A percentile compares a stretch with the other conserved stretches of the same genome.
Conservation (phyloP, 768 basidiomycete species). For the Leccinum subgranulosum region DNA sequence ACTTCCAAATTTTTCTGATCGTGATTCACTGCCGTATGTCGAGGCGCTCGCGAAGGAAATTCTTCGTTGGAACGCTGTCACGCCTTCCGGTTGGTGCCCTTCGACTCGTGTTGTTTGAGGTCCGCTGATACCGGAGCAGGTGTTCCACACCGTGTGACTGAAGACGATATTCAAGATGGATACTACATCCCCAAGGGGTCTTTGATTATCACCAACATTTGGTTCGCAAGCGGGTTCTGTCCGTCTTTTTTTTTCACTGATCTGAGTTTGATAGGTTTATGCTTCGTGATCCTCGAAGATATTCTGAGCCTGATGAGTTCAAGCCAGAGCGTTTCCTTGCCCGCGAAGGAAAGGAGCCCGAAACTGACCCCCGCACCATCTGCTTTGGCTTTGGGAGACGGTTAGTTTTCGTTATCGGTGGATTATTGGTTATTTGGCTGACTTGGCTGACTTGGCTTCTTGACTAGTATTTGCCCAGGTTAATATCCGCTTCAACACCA, state of each 20-base stretch:
- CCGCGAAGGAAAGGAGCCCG: slow-evolving; percentile 32
- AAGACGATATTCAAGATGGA: slow-evolving; percentile 61
- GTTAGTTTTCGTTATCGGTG: slow-evolving; percentile 23
- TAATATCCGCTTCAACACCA: not conserved
- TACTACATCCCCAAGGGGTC: slow-evolving; percentile 54
- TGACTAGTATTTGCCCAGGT: slow-evolving; percentile 30
- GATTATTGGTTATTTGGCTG: slow-evolving; percentile 6
- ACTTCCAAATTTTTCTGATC: slow-evolving; percentile 59
- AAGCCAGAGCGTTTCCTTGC: slow-evolving; percentile 60
- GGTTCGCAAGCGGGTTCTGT: slow-evolving; percentile 7
- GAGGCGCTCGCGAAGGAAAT: slow-evolving; percentile 62
- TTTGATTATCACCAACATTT: slow-evolving; percentile 24
- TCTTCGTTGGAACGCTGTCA: slow-evolving; percentile 39
- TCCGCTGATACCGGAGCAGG: slow-evolving; percentile 32
- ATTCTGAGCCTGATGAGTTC: slow-evolving; percentile 53
- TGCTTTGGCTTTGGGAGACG: slow-evolving; percentile 74
- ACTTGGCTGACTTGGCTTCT: slow-evolving; percentile 3
- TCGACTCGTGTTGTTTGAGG: not conserved
- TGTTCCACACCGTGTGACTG: slow-evolving; percentile 49
- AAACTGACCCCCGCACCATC: slow-evolving; percentile 55
- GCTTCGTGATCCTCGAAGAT: slow-evolving; percentile 36
- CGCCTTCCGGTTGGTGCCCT: slow-evolving; percentile 39
- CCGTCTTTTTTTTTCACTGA: slow-evolving; percentile 3
- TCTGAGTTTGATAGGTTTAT: slow-evolving; percentile 22
- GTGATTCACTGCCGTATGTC: slow-evolving; percentile 54